A percentile compares a stretch with the other conserved stretches of the same genome.
phyloP scores from a whole-genome alignment of 768 basidiomycete genomes.

The Kwoniella newhampshirensis region DNA sequence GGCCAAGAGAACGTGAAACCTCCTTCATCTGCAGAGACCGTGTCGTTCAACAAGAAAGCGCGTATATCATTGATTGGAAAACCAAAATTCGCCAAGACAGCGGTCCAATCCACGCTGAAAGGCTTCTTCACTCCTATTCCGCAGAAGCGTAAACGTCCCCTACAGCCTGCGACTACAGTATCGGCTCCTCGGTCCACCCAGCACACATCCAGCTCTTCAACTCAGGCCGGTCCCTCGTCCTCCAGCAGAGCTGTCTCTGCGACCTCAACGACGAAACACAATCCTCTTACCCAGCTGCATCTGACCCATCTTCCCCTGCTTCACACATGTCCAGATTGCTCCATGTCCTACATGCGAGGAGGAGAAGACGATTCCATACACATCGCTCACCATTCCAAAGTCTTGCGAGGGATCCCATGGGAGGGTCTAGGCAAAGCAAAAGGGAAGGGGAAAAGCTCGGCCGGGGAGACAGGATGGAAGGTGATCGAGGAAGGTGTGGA shows the following conservation, averaged over 20 bases:
- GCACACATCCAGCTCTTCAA: not conserved
- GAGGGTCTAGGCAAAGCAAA: constrained; percentile 35
- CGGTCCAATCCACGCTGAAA: constrained; percentile 25
- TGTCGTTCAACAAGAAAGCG: too few relatives aligned
- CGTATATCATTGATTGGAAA: not conserved
- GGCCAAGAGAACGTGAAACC: not conserved
- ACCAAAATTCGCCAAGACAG: not conserved
- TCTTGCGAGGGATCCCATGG: constrained; percentile 45
- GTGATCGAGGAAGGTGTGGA: constrained; percentile 26
- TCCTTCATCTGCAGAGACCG: not conserved
- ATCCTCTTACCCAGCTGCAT: constrained; percentile 32
- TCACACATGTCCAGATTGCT: constrained; percentile 45
- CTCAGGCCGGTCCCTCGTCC: not conserved
- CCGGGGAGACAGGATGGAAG: constrained; percentile 31
- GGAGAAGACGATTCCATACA: constrained; percentile 44
- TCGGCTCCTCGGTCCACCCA: not conserved
- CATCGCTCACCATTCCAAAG: constrained; percentile 40
- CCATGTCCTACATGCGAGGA: constrained; percentile 50
- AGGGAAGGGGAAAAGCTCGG: constrained; percentile 7
- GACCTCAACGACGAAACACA: constrained; percentile 1
- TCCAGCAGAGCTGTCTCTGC: not conserved
- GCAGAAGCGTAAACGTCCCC: constrained; percentile 9
- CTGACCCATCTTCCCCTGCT: constrained; percentile 41
- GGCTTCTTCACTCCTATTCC: constrained; percentile 29
- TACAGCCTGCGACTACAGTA: constrained; percentile 13